Percentiles rank a stretch among this genome's conserved stretches.
Evolutionary conservation across 2,329 filamentous ascomycete species (phyloP).

Genomic region (Hortaea werneckii): DNA sequence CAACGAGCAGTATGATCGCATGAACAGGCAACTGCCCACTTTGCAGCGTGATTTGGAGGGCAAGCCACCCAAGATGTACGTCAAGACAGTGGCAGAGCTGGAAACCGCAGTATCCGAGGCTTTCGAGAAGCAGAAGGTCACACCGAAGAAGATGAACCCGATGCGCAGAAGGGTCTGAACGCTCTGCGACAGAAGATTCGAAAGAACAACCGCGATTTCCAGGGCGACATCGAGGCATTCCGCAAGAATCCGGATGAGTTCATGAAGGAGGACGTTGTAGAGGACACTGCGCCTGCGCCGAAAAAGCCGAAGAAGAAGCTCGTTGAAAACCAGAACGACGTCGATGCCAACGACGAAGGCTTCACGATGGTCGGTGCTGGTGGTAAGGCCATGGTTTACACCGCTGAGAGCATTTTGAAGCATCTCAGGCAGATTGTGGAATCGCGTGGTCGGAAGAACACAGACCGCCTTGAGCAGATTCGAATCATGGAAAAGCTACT

Average conservation of each 20-base stretch:
- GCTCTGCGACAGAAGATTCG: constrained; percentile 96
- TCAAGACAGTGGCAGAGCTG: constrained; percentile 85
- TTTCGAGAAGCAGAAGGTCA: constrained; percentile 89
- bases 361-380: constrained; percentile 84
- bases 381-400: constrained; percentile 82
- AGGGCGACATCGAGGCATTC: constrained; percentile 78
- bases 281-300: constrained; percentile 47
- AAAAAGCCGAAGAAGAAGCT: constrained; percentile 42
- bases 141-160: constrained; percentile 97
- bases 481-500: constrained; percentile 92
- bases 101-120: constrained; percentile 93
- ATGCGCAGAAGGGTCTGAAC: constrained; percentile 90
- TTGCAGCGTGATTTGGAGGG: constrained; percentile 50
- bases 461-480: constrained; percentile 89
- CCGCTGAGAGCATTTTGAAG: constrained; percentile 96
- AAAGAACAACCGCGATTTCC: constrained; percentile 96
- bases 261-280: constrained; percentile 76
- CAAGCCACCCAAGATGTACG: constrained; percentile 79
- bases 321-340: constrained; percentile 37
- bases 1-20: constrained; percentile 47
- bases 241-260: constrained; percentile 74
- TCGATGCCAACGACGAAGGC: constrained; percentile 64
- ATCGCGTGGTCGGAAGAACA: constrained; percentile 97
- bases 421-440: constrained; percentile 88
- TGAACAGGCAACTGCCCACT: constrained; percentile 41